Evolutionary conservation across 768 basidiomycete genomes (phyloP), one percentile per base, ranked within the genome.

Genomic region (Lactifluus hygrophoroides): DNA sequence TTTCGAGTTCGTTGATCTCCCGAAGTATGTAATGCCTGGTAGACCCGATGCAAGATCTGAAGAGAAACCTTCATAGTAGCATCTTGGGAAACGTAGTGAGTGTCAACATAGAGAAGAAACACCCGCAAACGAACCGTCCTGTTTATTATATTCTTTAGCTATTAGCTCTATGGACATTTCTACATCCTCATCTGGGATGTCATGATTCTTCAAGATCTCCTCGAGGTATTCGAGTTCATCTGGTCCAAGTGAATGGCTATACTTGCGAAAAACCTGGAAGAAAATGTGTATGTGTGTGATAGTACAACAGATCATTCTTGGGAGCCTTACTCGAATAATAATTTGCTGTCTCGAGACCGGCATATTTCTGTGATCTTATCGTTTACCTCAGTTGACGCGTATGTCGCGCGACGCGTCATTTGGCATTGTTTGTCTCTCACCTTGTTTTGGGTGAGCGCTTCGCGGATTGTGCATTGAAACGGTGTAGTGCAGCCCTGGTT

Each of bases 121-220:
- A 21, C 16, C 8, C 14, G 8, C 7, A 30, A 27, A 67, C 74
- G 42, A 62, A 84, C 91, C 90, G 75, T 93, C 91, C 70, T 94
- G 90, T 65, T 85, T 89, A 65, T 90, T 90, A 65, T 93, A 94
- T 65, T 91, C 90, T 62, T 87, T 83, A 8, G 90, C 90, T 28
- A 94, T 77, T 44, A 83, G 81, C 65, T 93, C 91, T 13, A 93
- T 72, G 44, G 88, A 88, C 40, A 76, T 76, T 61, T 91, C 88
- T 17, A 87, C 74, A 45, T 89, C 85, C 28, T 81, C 78, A 51
- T 85, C 82, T 3, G 75, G 68, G 46, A 94, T 86, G 48, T 86
- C 84, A 69, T 92, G 85, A 58, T 77, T 72, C 46, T 83, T 79
- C 17, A 92, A 72, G 37, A 94, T 80, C 13, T 79, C 76, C 66